These are phyloP conservation scores for Zelonia costaricensis DNA, from an alignment of 208 protist genomes.

Conservation along the genomic window DNA sequence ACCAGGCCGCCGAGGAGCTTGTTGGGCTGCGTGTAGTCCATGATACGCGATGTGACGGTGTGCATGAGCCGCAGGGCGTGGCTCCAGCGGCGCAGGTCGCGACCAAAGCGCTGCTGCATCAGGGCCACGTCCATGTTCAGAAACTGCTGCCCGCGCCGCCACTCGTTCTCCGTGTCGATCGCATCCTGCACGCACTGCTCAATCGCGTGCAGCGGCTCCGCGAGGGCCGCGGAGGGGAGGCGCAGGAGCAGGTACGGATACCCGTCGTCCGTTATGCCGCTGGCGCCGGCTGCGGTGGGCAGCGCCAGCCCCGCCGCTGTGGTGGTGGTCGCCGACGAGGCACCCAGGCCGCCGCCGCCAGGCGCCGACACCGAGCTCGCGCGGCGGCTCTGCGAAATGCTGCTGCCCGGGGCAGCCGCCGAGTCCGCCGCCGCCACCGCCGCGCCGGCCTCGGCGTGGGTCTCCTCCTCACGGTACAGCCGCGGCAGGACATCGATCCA, in stretches of 20 bases:
- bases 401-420: conserved; percentile 5
- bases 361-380: neutral
- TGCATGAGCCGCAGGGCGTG: conserved; percentile 66
- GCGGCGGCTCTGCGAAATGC: conserved; percentile 3
- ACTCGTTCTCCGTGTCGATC: conserved; percentile 75
- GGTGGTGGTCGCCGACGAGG: neutral
- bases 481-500: conserved; percentile 76
- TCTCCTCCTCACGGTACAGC: conserved; percentile 59
- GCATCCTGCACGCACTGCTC: conserved; percentile 79
- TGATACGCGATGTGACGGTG: conserved; percentile 59
- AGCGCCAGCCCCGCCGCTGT: neutral
- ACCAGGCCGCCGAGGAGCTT: conserved; percentile 84
- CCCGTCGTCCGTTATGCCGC: conserved; percentile 14
- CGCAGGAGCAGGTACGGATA: conserved; percentile 65
- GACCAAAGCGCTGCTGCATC: conserved; percentile 82
- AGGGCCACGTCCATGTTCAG: conserved; percentile 80
- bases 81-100: conserved; percentile 75
- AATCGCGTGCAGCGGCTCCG: conserved; percentile 75
- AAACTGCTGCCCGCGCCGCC: conserved; percentile 84
- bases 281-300: neutral
- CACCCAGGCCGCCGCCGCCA: too few relatives aligned
- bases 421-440: conserved; percentile 12
- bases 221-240: conserved; percentile 43
- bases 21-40: conserved; percentile 90
- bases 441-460: conserved; percentile 18